Percentiles rank a stretch among this genome's conserved stretches.
These are phyloP conservation scores for Powellomyces hirtus DNA, from an alignment of 192 early-diverging fungal genomes.

Conservation along the genomic window DNA sequence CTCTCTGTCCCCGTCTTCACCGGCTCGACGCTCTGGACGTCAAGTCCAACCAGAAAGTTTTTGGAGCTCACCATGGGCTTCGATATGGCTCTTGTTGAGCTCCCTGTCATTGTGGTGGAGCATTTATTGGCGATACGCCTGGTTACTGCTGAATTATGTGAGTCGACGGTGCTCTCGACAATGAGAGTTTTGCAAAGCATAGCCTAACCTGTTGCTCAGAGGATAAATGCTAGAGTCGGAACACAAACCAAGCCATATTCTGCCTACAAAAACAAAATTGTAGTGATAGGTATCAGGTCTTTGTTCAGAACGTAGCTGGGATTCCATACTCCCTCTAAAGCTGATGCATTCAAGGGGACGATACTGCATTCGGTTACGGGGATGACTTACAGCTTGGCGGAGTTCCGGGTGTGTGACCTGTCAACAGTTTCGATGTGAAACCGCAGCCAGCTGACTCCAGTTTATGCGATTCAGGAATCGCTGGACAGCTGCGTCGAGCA, in stretches of 20 bases:
- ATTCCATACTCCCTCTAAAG: background rate
- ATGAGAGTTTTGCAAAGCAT: background rate
- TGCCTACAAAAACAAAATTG: slow-evolving; percentile 30
- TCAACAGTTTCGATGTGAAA: background rate
- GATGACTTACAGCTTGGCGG: slow-evolving; percentile 18
- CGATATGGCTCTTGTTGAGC: too few relatives aligned
- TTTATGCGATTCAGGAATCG: slow-evolving; percentile 22
- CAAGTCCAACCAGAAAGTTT: too few relatives aligned
- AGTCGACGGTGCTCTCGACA: background rate
- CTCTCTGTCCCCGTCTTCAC: too few relatives aligned
- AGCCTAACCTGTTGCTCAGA: background rate
- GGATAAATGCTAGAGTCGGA: background rate
- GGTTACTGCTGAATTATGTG: background rate
- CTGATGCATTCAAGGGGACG: slow-evolving; percentile 31
- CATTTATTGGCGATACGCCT: background rate
- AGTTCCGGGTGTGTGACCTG: slow-evolving; percentile 16
- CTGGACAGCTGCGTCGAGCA: slow-evolving; percentile 23
- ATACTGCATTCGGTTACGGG: slow-evolving; percentile 37
- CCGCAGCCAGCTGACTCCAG: background rate
- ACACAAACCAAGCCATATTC: slow-evolving; percentile 9
- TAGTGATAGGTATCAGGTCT: slow-evolving; percentile 25
- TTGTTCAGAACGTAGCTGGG: background rate
- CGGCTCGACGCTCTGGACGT: too few relatives aligned
- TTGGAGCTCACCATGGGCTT: too few relatives aligned
- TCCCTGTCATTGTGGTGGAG: too few relatives aligned